Evolutionary conservation across 164 flowering plant species (phyloP), one percentile per base, ranked within the genome.

Genomic region (Vitis rupestris): DNA sequence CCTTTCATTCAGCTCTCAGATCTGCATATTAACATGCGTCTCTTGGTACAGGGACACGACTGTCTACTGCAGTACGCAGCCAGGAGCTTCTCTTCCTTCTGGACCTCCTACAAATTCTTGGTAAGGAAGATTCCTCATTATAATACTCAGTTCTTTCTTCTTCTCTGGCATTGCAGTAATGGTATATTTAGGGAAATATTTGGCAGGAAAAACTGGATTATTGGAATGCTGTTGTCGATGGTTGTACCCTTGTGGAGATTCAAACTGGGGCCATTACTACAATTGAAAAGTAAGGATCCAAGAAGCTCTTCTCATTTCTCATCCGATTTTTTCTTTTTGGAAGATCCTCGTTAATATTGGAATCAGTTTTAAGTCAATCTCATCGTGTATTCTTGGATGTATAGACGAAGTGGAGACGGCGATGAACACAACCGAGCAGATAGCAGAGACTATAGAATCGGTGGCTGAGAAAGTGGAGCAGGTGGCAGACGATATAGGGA

Each of bases 401-500:
- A 10, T 17, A 87, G 91, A 53, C 16, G 68, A 77, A 49, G 76
- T 84, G 12, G 85, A 84, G 12, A 56, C 60, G 10, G 69, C 61
- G 23, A 63, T 78, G 14, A 78, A 82, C 44, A 66, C 73, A 4
- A 66, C 75, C 3, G 84, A 85, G 53, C 49, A 69, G 50, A 76
- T 82, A 16, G 66, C 74, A 5, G 86, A 81, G 13, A 64, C 72
- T 0, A 75, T 87, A 5, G 90, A 83, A 59, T 65, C 71, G 23
- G 85, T 76, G 72, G 87, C 86, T 0, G 85, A 78, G 66, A 63
- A 62, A 31, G 80, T 82, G 61, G 90, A 83, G 65, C 75, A 80
- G 64, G 70, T 85, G 16, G 81, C 88, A 0, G 83, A 80, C 1
- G 80, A 78, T 7, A 30, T 83, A 0, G 82, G 71, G 2, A 82